A percentile compares a stretch with the other conserved stretches of the same genome.
Conservation (phyloP, 208 protist genomes). For the Acanthamoeba castellanii region DNA sequence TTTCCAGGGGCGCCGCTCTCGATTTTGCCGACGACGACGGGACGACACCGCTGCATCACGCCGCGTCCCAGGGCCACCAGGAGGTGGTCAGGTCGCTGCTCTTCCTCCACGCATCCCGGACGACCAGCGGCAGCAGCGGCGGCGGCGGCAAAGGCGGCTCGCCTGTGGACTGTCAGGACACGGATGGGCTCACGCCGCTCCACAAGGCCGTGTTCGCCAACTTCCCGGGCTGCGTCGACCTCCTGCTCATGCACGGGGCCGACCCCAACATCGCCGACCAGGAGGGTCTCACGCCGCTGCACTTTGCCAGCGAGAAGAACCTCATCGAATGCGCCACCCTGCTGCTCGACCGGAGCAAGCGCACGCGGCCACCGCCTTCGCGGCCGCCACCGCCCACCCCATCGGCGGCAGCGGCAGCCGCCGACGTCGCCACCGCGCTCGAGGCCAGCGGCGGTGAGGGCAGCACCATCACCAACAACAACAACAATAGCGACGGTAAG, state of each 20-base stretch:
- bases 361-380: neutral
- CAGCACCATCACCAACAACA: neutral
- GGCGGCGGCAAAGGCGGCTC: no score
- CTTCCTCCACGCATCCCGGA: neutral
- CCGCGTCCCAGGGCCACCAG: constrained; percentile 24
- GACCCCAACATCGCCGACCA: constrained; percentile 58
- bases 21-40: constrained; percentile 61
- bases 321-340: constrained; percentile 56
- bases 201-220: constrained; percentile 69
- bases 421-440: neutral
- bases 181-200: constrained; percentile 46
- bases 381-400: no score
- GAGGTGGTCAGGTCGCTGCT: constrained; percentile 34
- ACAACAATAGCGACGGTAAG: neutral
- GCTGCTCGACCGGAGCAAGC: constrained; percentile 1
- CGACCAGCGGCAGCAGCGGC: neutral
- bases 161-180: constrained; percentile 28
- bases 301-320: constrained; percentile 71
- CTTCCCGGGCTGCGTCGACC: constrained; percentile 42
- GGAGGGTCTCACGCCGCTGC: constrained; percentile 49
- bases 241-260: constrained; percentile 49
- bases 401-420: no score
- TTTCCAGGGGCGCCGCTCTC: constrained; percentile 19
- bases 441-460: neutral
- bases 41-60: constrained; percentile 68